Percentiles rank a stretch among this genome's conserved stretches.
phyloP scores from a whole-genome alignment of 2,329 filamentous ascomycete species.

The Diaporthe amygdali region DNA sequence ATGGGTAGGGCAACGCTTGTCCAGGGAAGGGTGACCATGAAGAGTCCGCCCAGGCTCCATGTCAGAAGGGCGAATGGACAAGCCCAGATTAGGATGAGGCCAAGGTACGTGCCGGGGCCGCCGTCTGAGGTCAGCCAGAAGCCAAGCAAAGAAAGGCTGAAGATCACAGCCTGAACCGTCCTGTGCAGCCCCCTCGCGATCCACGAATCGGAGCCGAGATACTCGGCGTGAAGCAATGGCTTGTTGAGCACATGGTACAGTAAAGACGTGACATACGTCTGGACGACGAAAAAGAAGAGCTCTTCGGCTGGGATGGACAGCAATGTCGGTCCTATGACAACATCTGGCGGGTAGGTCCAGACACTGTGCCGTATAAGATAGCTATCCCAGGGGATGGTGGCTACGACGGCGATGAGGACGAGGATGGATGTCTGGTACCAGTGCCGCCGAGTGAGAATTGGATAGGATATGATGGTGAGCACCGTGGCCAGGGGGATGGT shows the following conservation, averaged over 20 bases:
- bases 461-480: conserved; percentile 64
- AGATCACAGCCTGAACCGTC: conserved; percentile 52
- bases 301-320: conserved; percentile 74
- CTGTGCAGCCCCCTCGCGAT: background rate
- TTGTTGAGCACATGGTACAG: conserved; percentile 73
- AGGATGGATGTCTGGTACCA: conserved; percentile 67
- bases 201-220: conserved; percentile 32
- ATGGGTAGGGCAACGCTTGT: conserved; percentile 66
- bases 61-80: conserved; percentile 68
- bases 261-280: conserved; percentile 75
- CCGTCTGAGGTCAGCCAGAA: conserved; percentile 49
- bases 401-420: conserved; percentile 65
- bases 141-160: conserved; percentile 48
- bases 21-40: conserved; percentile 64
- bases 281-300: conserved; percentile 78
- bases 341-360: conserved; percentile 74
- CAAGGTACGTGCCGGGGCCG: conserved; percentile 66
- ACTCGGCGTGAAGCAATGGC: conserved; percentile 57
- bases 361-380: conserved; percentile 71
- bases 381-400: conserved; percentile 79
- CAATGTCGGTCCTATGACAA: conserved; percentile 66
- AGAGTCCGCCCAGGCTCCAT: conserved; percentile 68
- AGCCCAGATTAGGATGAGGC: conserved; percentile 73
- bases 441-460: conserved; percentile 67
- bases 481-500: conserved; percentile 67